Evolutionary conservation across 768 basidiomycete species (phyloP).

Genomic region (Mrakia frigida): DNA sequence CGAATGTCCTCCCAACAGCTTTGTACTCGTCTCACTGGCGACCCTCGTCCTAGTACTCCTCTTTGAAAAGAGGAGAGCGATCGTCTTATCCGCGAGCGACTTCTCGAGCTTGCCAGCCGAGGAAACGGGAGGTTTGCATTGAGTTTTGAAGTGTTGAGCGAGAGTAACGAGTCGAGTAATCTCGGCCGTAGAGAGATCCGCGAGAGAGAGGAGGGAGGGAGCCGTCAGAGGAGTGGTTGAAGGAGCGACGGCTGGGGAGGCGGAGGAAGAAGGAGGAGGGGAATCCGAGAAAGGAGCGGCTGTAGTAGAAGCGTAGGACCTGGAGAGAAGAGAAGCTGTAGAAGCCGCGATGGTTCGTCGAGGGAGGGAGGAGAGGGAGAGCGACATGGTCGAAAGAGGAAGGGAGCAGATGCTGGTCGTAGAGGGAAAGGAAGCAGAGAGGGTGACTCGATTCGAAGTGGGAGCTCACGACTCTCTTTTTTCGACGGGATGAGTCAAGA

Average conservation of each 20-base stretch:
- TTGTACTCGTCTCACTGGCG: constrained; percentile 73
- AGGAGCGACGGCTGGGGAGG: background rate
- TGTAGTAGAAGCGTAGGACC: background rate
- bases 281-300: background rate
- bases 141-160: constrained; percentile 24
- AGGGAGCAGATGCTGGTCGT: background rate
- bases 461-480: no score
- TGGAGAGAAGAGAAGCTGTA: background rate
- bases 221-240: background rate
- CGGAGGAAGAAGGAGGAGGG: background rate
- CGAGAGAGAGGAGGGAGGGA: constrained; percentile 27
- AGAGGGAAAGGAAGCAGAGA: background rate
- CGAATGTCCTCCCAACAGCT: constrained; percentile 67
- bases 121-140: constrained; percentile 14
- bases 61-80: constrained; percentile 88
- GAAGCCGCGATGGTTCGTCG: background rate
- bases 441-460: background rate
- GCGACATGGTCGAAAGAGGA: background rate
- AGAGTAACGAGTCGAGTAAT: constrained; percentile 29
- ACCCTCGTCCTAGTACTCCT: constrained; percentile 88
- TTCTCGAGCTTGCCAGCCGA: constrained; percentile 28
- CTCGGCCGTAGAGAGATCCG: constrained; percentile 26
- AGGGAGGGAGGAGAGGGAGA: constrained; percentile 22
- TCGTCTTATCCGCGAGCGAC: constrained; percentile 57
- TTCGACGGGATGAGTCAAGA: no score